Percentiles rank a stretch among this genome's conserved stretches.
Conservation (phyloP, 169 alveolate genomes). For the Eimeria falciformis region DNA sequence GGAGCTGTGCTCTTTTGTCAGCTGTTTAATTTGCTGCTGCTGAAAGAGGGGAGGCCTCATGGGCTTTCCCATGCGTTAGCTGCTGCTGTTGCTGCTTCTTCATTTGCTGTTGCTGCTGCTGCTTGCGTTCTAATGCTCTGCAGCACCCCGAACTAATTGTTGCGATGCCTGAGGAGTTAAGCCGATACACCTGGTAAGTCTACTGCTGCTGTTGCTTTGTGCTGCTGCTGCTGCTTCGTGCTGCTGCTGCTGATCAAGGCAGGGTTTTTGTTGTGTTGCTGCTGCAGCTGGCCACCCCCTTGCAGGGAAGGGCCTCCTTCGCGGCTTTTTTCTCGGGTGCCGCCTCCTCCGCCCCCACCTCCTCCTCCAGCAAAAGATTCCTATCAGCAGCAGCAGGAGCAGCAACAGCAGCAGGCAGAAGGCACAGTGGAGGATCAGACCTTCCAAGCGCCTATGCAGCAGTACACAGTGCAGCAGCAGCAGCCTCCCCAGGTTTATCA, state of each 20-base stretch:
- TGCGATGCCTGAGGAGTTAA: constrained; percentile 8
- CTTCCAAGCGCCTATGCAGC: neutral
- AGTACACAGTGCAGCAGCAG: constrained; percentile 3
- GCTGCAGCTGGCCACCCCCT: constrained; percentile 36
- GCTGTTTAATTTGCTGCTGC: neutral
- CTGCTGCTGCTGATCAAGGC: neutral
- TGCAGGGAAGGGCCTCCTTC: constrained; percentile 12
- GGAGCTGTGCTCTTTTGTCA: neutral
- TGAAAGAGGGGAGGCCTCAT: no score
- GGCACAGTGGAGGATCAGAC: neutral
- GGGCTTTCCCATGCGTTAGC: no score
- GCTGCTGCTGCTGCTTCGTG: neutral
- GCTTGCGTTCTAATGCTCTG: neutral
- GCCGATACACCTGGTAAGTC: constrained; percentile 17
- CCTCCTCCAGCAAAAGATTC: neutral
- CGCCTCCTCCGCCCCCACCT: constrained; percentile 13
- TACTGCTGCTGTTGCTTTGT: constrained; percentile 11
- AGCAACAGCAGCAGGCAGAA: neutral
- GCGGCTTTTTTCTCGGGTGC: neutral
- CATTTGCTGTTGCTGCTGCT: neutral
- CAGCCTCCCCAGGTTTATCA: neutral
- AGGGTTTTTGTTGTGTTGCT: neutral
- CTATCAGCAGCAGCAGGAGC: constrained; percentile 20
- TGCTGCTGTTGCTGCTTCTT: neutral
- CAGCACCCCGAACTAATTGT: constrained; percentile 11